phyloP scores from a whole-genome alignment of 2,329 filamentous ascomycete species.

The Monosporascus sp. region DNA sequence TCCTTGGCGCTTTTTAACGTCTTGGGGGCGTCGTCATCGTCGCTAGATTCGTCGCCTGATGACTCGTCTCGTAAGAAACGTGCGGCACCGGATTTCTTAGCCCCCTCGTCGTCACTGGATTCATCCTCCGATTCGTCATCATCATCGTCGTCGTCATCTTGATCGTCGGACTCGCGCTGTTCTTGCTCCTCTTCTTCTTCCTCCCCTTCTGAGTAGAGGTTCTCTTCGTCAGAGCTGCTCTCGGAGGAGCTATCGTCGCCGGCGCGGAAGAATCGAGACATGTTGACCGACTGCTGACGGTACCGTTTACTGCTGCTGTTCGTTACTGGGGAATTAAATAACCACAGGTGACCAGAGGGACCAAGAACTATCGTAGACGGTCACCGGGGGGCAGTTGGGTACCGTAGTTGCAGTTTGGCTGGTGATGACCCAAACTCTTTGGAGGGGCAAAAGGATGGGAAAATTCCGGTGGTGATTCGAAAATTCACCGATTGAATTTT shows the following conservation, averaged over 20 bases:
- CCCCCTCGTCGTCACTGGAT: conserved; percentile 58
- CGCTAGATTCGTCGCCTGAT: conserved; percentile 77
- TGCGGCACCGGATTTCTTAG: conserved; percentile 63
- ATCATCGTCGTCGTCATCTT: conserved; percentile 47
- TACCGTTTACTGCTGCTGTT: neutral
- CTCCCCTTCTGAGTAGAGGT: conserved; percentile 79
- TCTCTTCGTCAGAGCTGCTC: conserved; percentile 93
- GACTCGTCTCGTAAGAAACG: conserved; percentile 76
- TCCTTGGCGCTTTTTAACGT: conserved; percentile 97
- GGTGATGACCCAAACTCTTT: neutral
- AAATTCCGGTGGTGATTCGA: conserved; percentile 2
- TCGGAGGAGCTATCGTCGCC: conserved; percentile 91
- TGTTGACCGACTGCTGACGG: conserved; percentile 37
- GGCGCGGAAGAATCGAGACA: conserved; percentile 97
- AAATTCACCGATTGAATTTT: conserved; percentile 4
- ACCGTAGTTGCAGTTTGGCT: too few species aligned
- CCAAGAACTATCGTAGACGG: neutral
- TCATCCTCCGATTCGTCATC: conserved; percentile 48
- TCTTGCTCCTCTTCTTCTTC: conserved; percentile 49
- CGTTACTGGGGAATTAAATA: neutral
- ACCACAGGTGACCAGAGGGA: neutral
- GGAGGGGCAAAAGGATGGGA: neutral
- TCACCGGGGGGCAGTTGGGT: too few species aligned
- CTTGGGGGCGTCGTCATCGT: conserved; percentile 80
- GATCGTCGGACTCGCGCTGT: conserved; percentile 45